These are phyloP conservation scores for Beauveria bassiana DNA, from an alignment of 2,329 filamentous ascomycete species.

Conservation along the genomic window DNA sequence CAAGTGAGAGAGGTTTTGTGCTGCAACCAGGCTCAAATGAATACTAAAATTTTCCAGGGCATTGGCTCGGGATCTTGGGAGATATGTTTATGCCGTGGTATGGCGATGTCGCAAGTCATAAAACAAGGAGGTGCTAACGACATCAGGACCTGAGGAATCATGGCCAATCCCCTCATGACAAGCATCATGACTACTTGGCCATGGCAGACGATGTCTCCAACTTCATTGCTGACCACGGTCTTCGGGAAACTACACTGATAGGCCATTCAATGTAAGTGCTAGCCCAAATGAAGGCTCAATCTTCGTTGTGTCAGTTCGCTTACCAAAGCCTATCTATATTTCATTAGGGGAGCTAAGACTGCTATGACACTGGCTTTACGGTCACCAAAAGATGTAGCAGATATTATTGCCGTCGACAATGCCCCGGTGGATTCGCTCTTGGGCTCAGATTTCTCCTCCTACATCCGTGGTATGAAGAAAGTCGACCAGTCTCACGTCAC, in stretches of 20 bases:
- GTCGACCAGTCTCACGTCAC: slow-evolving; percentile 63
- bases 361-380: slow-evolving; percentile 80
- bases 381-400: slow-evolving; percentile 57
- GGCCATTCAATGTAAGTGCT: slow-evolving; percentile 78
- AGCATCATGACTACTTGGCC: slow-evolving; percentile 67
- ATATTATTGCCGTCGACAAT: slow-evolving; percentile 83
- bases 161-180: slow-evolving; percentile 75
- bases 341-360: slow-evolving; percentile 72
- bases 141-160: slow-evolving; percentile 82
- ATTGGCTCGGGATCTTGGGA: slow-evolving; percentile 70
- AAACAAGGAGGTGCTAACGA: slow-evolving; percentile 1
- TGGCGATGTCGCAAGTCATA: slow-evolving; percentile 19
- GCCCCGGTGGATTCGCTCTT: slow-evolving; percentile 77
- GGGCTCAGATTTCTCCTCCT: slow-evolving; percentile 66
- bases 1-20: slow-evolving; percentile 56
- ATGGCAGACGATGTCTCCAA: slow-evolving; percentile 78
- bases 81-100: slow-evolving; percentile 76
- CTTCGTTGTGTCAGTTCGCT: background rate
- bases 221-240: slow-evolving; percentile 65
- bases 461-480: slow-evolving; percentile 75
- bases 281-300: background rate
- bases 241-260: slow-evolving; percentile 70
- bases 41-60: slow-evolving; percentile 44
- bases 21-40: slow-evolving; percentile 11
- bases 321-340: background rate